Base-by-base conservation (phyloP, 805 yeast genomes). In the Blastobotrys mokoenaii region DNA sequence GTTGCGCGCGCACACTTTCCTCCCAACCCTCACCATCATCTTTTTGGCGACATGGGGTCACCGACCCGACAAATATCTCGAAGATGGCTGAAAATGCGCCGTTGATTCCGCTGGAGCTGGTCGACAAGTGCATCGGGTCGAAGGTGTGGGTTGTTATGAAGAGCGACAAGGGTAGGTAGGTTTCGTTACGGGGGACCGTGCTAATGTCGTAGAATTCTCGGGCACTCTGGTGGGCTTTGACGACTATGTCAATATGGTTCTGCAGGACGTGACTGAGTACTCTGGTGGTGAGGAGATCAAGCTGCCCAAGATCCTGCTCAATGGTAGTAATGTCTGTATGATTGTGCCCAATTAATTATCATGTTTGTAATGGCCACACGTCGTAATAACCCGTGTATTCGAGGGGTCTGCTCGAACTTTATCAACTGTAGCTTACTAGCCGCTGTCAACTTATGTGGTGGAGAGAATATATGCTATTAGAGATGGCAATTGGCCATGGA, bases 221-320 rank as follows among this genome's bases (percentile, higher is more conserved):
- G 98, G 98, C 1, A 85, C 80, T 3, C 70, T 93, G 43, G 76
- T 83, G 25, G 97, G 97, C 1, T 90, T 90, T 63, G 98, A 93
- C 62, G 97, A 93, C 64, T 90, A 82, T 57, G 97, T 93, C 49
- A 93, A 69, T 55, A 60, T 51, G 68, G 95, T 93, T 9, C 71
- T 93, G 43, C 84, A 84, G 55, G 81, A 89, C 55, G 97, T 83
- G 32, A 73, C 73, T 7, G 95, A 85, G 56, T 68, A 63, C 57
- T 59, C 57, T 14, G 62, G 55, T 11, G 63, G 60, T 30, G 51
- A 52, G 22, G 49, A 53, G 44, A 51, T 47, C n/a, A 45, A 51
- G 40, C 61, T 53, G 43, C 40, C 52, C 27, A 63, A 65, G 56
- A 62, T 69, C 22, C 58, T 68, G 22, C 50, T 68, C 32, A 67